phyloP scores from a whole-genome alignment of 2,329 filamentous ascomycete genomes.

The Diaporthe nobilis region DNA sequence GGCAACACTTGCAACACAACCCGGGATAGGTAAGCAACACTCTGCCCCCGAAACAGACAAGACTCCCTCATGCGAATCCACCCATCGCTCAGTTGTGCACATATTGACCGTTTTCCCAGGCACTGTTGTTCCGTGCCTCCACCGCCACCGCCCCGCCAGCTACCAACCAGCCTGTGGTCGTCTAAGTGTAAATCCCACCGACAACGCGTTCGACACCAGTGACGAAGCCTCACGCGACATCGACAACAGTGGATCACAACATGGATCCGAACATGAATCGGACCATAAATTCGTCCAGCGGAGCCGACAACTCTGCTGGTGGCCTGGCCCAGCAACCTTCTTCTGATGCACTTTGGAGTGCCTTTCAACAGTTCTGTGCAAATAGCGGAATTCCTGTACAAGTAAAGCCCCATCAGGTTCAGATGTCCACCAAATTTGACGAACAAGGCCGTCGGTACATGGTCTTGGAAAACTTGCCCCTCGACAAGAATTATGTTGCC shows the following conservation, averaged over 20 bases:
- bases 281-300: too few relatives aligned
- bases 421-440: not conserved
- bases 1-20: not conserved
- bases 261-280: not conserved
- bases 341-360: not conserved
- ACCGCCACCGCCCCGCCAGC: not conserved
- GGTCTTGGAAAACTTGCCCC: not conserved
- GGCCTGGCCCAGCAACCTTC: not conserved
- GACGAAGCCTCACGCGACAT: not conserved
- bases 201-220: not conserved
- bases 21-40: not conserved
- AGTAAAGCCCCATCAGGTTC: conserved; percentile 6
- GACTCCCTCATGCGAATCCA: rapidly evolving
- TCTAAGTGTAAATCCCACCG: not conserved
- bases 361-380: not conserved
- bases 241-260: not conserved
- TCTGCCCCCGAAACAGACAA: not conserved
- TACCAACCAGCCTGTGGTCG: too few relatives aligned
- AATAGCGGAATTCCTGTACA: not conserved
- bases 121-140: not conserved
- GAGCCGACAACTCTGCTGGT: not conserved
- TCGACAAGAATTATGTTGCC: conserved; percentile 13
- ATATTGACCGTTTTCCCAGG: not conserved
- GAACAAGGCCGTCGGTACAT: not conserved
- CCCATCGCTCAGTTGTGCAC: not conserved